phyloP scores from a whole-genome alignment of 495 filamentous ascomycete genomes.

The Penicillium canescens region DNA sequence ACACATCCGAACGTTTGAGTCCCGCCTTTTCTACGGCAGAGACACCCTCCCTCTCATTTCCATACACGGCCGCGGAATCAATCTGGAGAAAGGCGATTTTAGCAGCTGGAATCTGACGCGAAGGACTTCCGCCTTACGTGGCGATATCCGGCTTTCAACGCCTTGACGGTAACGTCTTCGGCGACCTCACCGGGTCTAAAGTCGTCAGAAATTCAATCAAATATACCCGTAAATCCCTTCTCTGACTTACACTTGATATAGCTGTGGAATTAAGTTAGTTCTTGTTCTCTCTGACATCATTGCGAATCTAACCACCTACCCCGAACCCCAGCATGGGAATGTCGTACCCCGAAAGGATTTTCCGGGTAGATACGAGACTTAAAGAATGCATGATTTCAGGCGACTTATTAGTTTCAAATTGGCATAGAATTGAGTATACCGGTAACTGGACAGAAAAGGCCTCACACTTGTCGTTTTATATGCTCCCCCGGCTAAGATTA shows the following conservation, averaged over 20 bases:
- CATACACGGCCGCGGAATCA: conserved; percentile 56
- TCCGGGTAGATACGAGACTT: conserved; percentile 48
- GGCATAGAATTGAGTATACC: too few species aligned
- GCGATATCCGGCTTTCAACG: conserved; percentile 69
- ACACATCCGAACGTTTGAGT: conserved; percentile 49
- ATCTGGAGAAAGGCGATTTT: background rate
- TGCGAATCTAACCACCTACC: conserved; percentile 42
- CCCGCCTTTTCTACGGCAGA: conserved; percentile 45
- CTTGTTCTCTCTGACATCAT: background rate
- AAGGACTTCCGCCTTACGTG: conserved; percentile 49
- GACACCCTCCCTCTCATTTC: conserved; percentile 53
- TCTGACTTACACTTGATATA: conserved; percentile 67
- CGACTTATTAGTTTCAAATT: too few species aligned
- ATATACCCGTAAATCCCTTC: too few species aligned
- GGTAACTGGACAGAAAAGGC: too few species aligned
- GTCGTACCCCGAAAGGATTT: conserved; percentile 73
- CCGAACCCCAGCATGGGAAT: conserved; percentile 76
- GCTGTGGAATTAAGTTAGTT: conserved; percentile 41
- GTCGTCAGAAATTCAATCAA: background rate
- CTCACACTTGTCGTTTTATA: too few species aligned
- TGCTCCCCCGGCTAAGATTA: too few species aligned
- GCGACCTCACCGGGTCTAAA: conserved; percentile 52
- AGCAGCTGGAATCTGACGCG: background rate
- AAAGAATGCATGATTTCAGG: too few species aligned
- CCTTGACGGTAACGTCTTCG: conserved; percentile 58